These are phyloP conservation scores for Globisporangium uncinulatum DNA, from an alignment of 352 stramenopile genomes.

Conservation along the genomic window DNA sequence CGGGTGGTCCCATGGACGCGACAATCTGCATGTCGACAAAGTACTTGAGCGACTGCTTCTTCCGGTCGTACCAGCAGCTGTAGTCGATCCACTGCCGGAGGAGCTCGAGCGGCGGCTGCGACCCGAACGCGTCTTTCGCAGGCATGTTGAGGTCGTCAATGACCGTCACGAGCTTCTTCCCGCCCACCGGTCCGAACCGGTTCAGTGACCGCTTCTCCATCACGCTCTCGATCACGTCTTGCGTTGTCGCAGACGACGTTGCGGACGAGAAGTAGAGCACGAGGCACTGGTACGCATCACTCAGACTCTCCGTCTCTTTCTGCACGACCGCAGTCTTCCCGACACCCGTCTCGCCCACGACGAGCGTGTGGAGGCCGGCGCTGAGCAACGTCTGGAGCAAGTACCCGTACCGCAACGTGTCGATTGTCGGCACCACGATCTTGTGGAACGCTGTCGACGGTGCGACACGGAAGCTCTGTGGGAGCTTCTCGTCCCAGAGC, in stretches of 20 bases:
- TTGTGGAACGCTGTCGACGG: slow-evolving; percentile 77
- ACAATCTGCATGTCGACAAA: slow-evolving; percentile 91
- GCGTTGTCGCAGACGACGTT: slow-evolving; percentile 78
- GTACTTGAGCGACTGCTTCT: slow-evolving; percentile 88
- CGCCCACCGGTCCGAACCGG: slow-evolving; percentile 79
- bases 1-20: slow-evolving; percentile 82
- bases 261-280: slow-evolving; percentile 91
- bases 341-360: slow-evolving; percentile 88
- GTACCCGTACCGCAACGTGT: slow-evolving; percentile 79
- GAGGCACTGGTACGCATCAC: slow-evolving; percentile 66
- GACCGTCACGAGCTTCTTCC: slow-evolving; percentile 89
- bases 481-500: slow-evolving; percentile 79
- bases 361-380: slow-evolving; percentile 72
- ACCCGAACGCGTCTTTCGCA: slow-evolving; percentile 87
- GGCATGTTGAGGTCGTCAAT: slow-evolving; percentile 94
- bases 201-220: slow-evolving; percentile 91
- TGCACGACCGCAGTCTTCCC: slow-evolving; percentile 87
- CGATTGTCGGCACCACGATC: slow-evolving; percentile 85
- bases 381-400: slow-evolving; percentile 73
- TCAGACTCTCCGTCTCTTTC: slow-evolving; percentile 75
- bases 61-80: slow-evolving; percentile 89
- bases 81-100: slow-evolving; percentile 92
- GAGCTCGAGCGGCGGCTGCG: slow-evolving; percentile 88
- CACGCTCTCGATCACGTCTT: slow-evolving; percentile 88
- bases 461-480: slow-evolving; percentile 64